A percentile compares a stretch with the other conserved stretches of the same genome.
phyloP scores from a whole-genome alignment of 139 green algal species.

The Chlamydomonas incerta region DNA sequence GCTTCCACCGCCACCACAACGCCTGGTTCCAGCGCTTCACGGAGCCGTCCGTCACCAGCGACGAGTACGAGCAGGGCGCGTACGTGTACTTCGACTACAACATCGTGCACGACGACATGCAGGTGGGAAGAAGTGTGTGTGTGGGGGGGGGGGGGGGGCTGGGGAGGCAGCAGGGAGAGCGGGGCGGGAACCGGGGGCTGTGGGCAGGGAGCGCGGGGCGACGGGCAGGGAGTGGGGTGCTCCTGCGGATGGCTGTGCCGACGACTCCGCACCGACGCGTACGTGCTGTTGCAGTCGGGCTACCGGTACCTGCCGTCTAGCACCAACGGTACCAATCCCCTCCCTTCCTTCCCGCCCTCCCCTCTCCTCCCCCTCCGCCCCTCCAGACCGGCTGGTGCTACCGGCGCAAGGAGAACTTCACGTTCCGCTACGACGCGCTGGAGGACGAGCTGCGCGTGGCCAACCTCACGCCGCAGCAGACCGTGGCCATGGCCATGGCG shows the following conservation, averaged over 20 bases:
- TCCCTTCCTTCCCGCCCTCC: no score
- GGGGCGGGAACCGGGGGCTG: no score
- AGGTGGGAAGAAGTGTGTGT: conserved; percentile 4
- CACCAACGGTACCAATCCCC: background rate
- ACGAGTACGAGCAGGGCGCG: conserved; percentile 92
- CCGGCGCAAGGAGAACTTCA: conserved; percentile 92
- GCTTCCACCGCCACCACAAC: conserved; percentile 95
- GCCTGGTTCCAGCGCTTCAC: conserved; percentile 91
- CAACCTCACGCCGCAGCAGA: conserved; percentile 33
- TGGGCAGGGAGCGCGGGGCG: no score
- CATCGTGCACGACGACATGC: conserved; percentile 82
- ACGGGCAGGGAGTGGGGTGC: no score
- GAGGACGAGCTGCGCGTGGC: conserved; percentile 76
- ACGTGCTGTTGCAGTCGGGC: no score
- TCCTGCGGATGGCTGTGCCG: no score
- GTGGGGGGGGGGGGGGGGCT: background rate
- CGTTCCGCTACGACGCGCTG: conserved; percentile 85
- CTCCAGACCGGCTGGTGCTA: conserved; percentile 85
- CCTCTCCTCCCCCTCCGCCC: background rate
- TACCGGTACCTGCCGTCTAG: background rate
- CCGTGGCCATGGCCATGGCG: conserved; percentile 41
- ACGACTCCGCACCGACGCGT: no score
- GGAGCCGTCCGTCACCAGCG: conserved; percentile 89
- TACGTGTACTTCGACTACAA: conserved; percentile 96
- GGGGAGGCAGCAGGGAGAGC: no score